Evolutionary conservation across 2,329 filamentous ascomycete species (phyloP), one percentile per base, ranked within the genome.

Genomic region (Zelopaecilomyces penicillatus): DNA sequence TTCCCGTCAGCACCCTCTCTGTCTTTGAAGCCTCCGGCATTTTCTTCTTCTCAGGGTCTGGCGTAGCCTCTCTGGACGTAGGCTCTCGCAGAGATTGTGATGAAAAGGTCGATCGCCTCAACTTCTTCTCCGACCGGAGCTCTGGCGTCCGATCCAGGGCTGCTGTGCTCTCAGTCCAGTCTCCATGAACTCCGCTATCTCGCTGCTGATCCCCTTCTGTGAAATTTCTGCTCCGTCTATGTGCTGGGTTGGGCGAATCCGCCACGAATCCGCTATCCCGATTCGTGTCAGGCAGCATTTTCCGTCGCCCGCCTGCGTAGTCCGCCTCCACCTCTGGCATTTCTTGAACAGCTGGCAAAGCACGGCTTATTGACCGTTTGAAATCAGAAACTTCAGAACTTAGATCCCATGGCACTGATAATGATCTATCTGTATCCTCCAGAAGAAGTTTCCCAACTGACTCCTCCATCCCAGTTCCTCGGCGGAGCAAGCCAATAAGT

Each of bases 141-240:
- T 64, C 57, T 29, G 61, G 57, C 31, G 59, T 60, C 37, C 56
- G 52, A 44, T 56, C 37, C 43, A 48, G 45, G 44, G 36, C 43
- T 50, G 45, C 47, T 52, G 54, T 49, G 51, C 48, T 37, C 31
- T 69, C 69, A n/a, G 57, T 50, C 64, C 63, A 67, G 35, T 77
- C 74, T 26, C 68, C 70, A 52, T 79, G 73, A 30, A 80, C 70
- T 28, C 74, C 76, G 58, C 78, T 81, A 54, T 82, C 77, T 37
- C 73, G 69, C 40, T 66, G 62, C 30, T 60, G 55, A 30, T 66
- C 61, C 19, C 66, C 59, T 9, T 61, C 43, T 30, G 27, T 59
- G 10, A 58, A 50, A 1, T 55, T 46, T 41, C 59, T 58, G 50
- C 60, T 68, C 44, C 59, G 58, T 42, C 65, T 62, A 39, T 58